A percentile compares a stretch with the other conserved stretches of the same genome.
phyloP scores from a whole-genome alignment of 78 protist genomes.

The Dictyostelium intermedium region DNA sequence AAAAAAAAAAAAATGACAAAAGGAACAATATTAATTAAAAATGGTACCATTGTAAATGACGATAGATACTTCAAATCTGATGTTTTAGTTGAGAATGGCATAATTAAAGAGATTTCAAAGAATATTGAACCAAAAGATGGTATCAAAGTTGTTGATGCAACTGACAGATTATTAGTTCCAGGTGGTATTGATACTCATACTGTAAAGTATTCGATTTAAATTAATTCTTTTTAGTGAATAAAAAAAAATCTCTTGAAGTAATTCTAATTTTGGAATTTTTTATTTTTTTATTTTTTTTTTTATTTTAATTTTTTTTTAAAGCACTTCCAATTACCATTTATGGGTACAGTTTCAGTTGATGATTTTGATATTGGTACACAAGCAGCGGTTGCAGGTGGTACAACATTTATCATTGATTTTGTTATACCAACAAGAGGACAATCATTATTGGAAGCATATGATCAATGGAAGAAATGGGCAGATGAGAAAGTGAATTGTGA shows the following conservation, averaged over 20 bases:
- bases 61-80: constrained; percentile 82
- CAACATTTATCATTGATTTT: constrained; percentile 92
- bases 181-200: constrained; percentile 96
- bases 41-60: constrained; percentile 90
- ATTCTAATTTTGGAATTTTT: background rate
- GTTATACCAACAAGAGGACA: constrained; percentile 83
- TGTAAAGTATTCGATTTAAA: background rate
- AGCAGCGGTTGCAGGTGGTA: constrained; percentile 93
- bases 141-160: constrained; percentile 36
- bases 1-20: background rate
- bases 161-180: constrained; percentile 70
- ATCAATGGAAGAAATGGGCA: constrained; percentile 89
- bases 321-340: constrained; percentile 93
- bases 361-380: constrained; percentile 92
- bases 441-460: constrained; percentile 83
- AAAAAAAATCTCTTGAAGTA: too few relatives aligned
- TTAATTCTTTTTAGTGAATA: background rate
- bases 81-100: constrained; percentile 81
- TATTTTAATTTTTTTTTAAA: background rate
- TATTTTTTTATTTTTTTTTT: background rate
- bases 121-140: background rate
- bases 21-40: constrained; percentile 58
- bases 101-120: constrained; percentile 60
- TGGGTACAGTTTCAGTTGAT: constrained; percentile 93
- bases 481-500: constrained; percentile 85